Conservation (phyloP, 2,329 filamentous ascomycete genomes). For the Aspergillus brasiliensis region DNA sequence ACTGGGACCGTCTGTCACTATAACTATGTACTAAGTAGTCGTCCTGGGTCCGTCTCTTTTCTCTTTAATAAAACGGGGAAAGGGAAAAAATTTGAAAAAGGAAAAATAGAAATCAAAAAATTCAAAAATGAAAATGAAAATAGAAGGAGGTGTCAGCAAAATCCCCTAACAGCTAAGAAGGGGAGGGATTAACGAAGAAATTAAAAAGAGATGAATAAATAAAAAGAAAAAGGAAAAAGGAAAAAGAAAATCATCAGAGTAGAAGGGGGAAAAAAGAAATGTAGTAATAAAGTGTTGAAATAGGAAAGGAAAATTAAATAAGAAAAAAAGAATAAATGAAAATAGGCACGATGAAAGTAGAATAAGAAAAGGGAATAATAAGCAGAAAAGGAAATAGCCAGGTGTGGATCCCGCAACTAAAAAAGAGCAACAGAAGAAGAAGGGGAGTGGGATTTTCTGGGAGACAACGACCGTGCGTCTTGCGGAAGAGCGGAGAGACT, state of each 20-base stretch:
- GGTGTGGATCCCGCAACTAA: slow-evolving; percentile 18
- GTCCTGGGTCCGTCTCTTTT: slow-evolving; percentile 6
- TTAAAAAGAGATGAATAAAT: neutral
- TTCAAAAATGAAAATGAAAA: slow-evolving; percentile 12
- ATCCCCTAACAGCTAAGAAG: neutral
- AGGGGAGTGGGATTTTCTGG: slow-evolving; percentile 17
- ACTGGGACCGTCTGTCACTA: slow-evolving; percentile 19
- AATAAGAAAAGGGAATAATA: slow-evolving; percentile 1
- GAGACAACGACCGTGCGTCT: slow-evolving; percentile 20
- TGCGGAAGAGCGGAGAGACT: slow-evolving; percentile 21
- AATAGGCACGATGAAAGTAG: neutral
- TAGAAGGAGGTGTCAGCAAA: neutral
- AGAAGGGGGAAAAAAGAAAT: neutral
- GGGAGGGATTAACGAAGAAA: neutral
- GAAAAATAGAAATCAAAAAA: slow-evolving; percentile 4
- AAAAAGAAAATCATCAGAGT: neutral
- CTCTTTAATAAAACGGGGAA: slow-evolving; percentile 15
- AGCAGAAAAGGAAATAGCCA: slow-evolving; percentile 11
- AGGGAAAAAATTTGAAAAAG: slow-evolving; percentile 5
- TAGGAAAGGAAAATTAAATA: neutral
- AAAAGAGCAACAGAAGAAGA: slow-evolving; percentile 8
- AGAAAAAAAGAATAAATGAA: neutral
- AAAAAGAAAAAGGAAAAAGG: too few relatives aligned
- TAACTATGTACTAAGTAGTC: slow-evolving; percentile 17
- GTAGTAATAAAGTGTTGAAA: neutral